Evolutionary conservation across 1,139 yeast species (phyloP), one percentile per base, ranked within the genome.

Genomic region (Geotrichum aggregatum): DNA sequence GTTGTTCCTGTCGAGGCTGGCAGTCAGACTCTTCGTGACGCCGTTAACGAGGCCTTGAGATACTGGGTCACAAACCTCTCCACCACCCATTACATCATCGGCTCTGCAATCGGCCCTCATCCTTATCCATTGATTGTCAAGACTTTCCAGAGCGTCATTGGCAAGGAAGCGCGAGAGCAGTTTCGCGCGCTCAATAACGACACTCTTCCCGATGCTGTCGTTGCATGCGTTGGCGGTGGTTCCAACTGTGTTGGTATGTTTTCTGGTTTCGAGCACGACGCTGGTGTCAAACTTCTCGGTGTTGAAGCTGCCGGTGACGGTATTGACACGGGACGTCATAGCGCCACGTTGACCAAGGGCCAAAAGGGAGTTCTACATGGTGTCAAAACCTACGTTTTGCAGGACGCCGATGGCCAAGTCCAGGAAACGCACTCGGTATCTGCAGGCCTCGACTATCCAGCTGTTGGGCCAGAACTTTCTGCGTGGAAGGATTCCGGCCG

Each of bases 231-330:
- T 51, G 99, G 99, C 64, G 99, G 99, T 66, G 99, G 99, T 50
- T 88, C 97, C 33, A 92, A 92, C 75, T 85, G 96, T 49, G 82
- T 95, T 40, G 99, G 99, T 68, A 82, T 92, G 80, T 92, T 92
- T 69, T 83, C 91, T 19, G 97, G 98, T 49, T 92, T 92, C 66
- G 95, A 88, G 67, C 76, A 88, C 19, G 96, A 89, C 66, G 62
- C 68, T 11, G 74, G 79, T 11, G 99, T 92, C 50, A 80, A 80
- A 66, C 75, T 94, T 68, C 73, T 89, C 48, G 99, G 99, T 67
- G 91, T 91, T 56, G 99, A 94, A 74, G 99, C 99, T 49, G 99
- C 96, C 68, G 99, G 99, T 71, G 96, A 88, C 63, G 99, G 99
- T 66, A 62, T 92, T 48, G 88, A 87, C 63, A 86, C 97, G 19